These are phyloP conservation scores for Trichoderma aggressivum DNA, from an alignment of 2,329 filamentous ascomycete species.

Conservation along the genomic window DNA sequence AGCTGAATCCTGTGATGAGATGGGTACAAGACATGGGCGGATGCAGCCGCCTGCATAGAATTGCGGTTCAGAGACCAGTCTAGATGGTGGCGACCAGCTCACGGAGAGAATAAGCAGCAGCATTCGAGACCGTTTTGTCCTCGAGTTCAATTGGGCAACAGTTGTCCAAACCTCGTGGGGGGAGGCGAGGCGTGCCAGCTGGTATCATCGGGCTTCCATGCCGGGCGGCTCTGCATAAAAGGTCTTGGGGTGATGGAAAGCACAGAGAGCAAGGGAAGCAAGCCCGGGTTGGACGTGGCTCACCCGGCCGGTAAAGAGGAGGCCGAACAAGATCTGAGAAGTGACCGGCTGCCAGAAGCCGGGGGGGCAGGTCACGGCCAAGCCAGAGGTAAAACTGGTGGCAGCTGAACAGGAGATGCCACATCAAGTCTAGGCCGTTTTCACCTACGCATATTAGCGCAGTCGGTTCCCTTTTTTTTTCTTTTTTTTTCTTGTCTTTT, in stretches of 20 bases:
- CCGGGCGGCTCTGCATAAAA: not conserved
- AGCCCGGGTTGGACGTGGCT: constrained; percentile 1
- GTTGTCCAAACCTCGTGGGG: not conserved
- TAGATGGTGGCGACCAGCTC: constrained; percentile 2
- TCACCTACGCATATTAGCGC: constrained; percentile 19
- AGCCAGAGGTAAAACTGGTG: constrained; percentile 17
- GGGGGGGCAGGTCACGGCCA: not conserved
- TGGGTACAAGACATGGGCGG: not conserved
- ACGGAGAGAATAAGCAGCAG: not conserved
- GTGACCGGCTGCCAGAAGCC: constrained; percentile 8
- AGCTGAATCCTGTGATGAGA: not conserved
- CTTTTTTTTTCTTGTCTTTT: not conserved
- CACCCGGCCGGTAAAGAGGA: constrained; percentile 16
- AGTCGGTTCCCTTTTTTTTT: not conserved
- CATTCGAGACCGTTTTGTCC: not conserved
- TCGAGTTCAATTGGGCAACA: not conserved
- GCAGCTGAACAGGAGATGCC: not conserved
- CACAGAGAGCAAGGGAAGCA: not conserved
- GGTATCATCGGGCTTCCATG: not conserved
- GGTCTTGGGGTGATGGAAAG: not conserved
- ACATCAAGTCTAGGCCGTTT: not conserved
- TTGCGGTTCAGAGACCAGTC: constrained; percentile 1
- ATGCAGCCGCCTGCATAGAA: not conserved
- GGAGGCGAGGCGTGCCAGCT: not conserved
- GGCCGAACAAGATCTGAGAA: constrained; percentile 22